Percentiles rank a stretch among this genome's conserved stretches.
These are phyloP conservation scores for Ilex aquifolium DNA, from an alignment of 257 asterid species.

Conservation along the genomic window DNA sequence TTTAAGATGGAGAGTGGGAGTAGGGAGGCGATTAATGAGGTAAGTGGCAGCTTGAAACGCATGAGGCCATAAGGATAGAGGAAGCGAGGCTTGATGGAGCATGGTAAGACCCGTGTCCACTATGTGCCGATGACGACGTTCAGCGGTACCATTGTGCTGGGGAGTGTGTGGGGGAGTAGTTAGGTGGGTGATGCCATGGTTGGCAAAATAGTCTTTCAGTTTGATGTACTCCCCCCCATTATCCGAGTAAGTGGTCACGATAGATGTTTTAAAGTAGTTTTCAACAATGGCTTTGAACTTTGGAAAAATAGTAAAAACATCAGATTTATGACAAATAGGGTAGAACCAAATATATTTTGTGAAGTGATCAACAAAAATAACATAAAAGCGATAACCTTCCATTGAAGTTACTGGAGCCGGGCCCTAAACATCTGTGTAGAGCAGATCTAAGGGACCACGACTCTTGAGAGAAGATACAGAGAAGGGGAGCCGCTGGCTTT, in stretches of 20 bases:
- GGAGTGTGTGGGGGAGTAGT: not conserved
- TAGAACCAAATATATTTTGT: not conserved
- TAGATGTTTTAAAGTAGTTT: not conserved
- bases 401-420: no score
- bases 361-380: no score
- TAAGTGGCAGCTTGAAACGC: not conserved
- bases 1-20: not conserved
- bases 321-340: not conserved
- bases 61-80: not conserved
- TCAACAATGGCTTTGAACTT: not conserved
- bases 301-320: not conserved
- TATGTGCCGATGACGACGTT: not conserved
- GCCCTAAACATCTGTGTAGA: no score
- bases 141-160: not conserved
- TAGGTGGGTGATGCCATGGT: not conserved
- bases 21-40: not conserved
- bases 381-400: no score
- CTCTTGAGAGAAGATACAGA: not conserved
- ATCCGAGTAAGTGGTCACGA: not conserved
- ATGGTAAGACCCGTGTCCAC: not conserved
- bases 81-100: not conserved
- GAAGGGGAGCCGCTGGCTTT: not conserved
- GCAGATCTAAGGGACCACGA: not conserved
- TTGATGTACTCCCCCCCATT: not conserved
- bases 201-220: not conserved